These are phyloP conservation scores for Serendipita sp. DNA, from an alignment of 768 basidiomycete genomes.

Conservation along the genomic window DNA sequence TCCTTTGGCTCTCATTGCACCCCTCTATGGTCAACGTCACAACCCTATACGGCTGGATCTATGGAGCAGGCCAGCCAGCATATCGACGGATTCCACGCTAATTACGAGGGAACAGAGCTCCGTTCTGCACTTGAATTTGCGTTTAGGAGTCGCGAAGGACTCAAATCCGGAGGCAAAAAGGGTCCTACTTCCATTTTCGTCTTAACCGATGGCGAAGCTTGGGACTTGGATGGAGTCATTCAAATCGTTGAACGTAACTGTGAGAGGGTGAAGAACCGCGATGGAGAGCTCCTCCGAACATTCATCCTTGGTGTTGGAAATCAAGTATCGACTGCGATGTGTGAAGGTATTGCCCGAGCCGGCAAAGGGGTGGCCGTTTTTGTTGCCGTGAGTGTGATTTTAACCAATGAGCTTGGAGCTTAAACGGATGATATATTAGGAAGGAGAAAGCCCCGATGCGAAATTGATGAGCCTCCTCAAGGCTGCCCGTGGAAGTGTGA, in stretches of 20 bases:
- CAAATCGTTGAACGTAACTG: neutral
- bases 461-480: slow-evolving; percentile 9
- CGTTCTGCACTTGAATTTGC: neutral
- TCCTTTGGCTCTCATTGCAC: slow-evolving; percentile 7
- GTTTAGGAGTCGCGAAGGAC: neutral
- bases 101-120: slow-evolving; percentile 11
- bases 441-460: slow-evolving; percentile 3
- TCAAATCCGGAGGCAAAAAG: neutral
- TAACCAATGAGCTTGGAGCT: no score
- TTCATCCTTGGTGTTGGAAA: slow-evolving; percentile 13
- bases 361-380: slow-evolving; percentile 9
- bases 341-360: slow-evolving; percentile 11
- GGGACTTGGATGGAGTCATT: slow-evolving; percentile 9
- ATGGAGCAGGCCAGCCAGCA: slow-evolving; percentile 10
- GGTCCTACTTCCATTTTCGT: slow-evolving; percentile 11
- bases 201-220: neutral
- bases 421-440: no score
- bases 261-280: neutral
- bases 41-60: neutral
- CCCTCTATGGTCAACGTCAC: neutral
- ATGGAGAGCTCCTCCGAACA: slow-evolving; percentile 9
- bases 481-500: slow-evolving; percentile 7
- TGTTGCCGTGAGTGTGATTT: slow-evolving; percentile 2
- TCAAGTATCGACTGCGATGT: slow-evolving; percentile 8
- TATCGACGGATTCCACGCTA: slow-evolving; percentile 8